A percentile compares a stretch with the other conserved stretches of the same genome.
Conservation (phyloP, 768 basidiomycete genomes). For the Agaricus blazei region DNA sequence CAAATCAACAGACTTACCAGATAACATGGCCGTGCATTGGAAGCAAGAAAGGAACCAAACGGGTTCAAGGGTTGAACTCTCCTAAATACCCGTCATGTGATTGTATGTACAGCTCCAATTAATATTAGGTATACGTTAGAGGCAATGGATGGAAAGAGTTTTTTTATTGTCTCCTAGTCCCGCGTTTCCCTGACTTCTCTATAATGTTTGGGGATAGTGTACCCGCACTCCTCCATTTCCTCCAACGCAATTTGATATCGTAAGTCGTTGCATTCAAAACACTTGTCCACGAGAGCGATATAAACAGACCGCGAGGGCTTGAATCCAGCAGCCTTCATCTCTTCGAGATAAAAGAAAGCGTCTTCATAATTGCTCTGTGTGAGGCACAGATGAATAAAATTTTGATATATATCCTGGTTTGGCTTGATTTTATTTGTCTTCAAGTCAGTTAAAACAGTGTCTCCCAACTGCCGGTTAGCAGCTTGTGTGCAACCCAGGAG, state of each 20-base stretch:
- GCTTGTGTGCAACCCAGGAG: slow-evolving; percentile 59
- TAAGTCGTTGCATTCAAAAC: slow-evolving; percentile 48
- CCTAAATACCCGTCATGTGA: not conserved
- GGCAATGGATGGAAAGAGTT: not conserved
- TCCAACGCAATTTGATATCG: slow-evolving; percentile 61
- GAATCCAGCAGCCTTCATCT: slow-evolving; percentile 68
- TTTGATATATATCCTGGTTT: slow-evolving; percentile 58
- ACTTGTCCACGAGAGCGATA: slow-evolving; percentile 53
- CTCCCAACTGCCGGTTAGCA: slow-evolving; percentile 61
- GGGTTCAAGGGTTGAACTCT: too few species aligned
- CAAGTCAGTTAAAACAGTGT: slow-evolving; percentile 64
- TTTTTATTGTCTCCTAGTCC: not conserved
- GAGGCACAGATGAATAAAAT: slow-evolving; percentile 65
- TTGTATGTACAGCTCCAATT: not conserved
- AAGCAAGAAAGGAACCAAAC: not conserved
- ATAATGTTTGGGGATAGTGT: slow-evolving; percentile 23
- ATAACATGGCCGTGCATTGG: slow-evolving; percentile 4
- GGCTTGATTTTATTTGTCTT: slow-evolving; percentile 49
- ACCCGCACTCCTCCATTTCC: slow-evolving; percentile 66
- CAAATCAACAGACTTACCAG: not conserved
- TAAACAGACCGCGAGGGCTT: slow-evolving; percentile 55
- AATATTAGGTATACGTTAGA: too few species aligned
- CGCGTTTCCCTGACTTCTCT: not conserved
- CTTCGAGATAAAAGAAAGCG: slow-evolving; percentile 84
- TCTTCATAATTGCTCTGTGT: slow-evolving; percentile 75